Base-by-base conservation (phyloP, 257 asterid species). In the Solanum pimpinellifolium region DNA sequence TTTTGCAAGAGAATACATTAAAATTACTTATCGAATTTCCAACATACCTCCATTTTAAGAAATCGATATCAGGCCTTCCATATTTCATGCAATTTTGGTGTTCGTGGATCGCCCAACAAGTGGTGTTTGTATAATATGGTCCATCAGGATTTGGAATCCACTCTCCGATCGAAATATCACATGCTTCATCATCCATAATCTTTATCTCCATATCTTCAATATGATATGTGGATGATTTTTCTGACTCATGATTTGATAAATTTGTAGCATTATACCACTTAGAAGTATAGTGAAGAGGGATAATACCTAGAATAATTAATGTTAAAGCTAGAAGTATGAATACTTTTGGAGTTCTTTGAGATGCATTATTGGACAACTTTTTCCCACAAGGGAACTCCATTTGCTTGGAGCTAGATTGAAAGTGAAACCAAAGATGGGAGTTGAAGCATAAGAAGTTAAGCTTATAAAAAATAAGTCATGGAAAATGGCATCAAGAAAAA, bases 81-180 rank as follows among this genome's bases (percentile, higher is more conserved):
- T 59, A 77, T 42, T 80, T 87, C 69, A 87, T 77, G 52, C 88
- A 87, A 80, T 87, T 87, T 44, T 87, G 88, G 27, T 87, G 88
- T 31, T 77, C 70, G 18, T 87, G 88, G 60, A 87, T 87, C 2
- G 86, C 80, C 81, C 62, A 87, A 46, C 88, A 87, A 3, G 82
- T 87, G 16, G 15, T 31, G 68, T 87, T 87, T 10, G 88, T 87
- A 16, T 87, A 87, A 78, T 84, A 84, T 31, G 80, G 87, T 11
- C 78, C 87, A 41, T 66, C 66, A 9, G 87, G 77, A 70, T 84
- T 27, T 3, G 87, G 66, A 66, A 84, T 41, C 87, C 87, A 84
- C 42, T 84, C 66, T 39, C 87, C 87, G 18, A 2, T 47, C 16
- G 73, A 66, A 39, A 84, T 84, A 66, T 84, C 87, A 41, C 87